Percentiles rank a stretch among this genome's conserved stretches.
These are phyloP conservation scores for Clonostachys solani DNA, from an alignment of 2,329 filamentous ascomycete genomes.

Conservation along the genomic window DNA sequence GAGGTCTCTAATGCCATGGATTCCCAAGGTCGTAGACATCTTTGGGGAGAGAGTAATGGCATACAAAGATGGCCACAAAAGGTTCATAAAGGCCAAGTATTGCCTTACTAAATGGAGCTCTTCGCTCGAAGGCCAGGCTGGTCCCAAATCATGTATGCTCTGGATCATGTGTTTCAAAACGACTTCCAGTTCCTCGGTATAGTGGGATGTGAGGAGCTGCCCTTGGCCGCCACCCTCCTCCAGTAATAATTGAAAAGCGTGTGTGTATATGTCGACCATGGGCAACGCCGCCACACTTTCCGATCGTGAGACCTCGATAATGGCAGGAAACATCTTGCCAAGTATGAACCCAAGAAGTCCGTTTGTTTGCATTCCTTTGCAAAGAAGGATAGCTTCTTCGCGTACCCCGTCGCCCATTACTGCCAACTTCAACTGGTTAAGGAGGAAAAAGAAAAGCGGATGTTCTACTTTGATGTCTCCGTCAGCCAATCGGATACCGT, in stretches of 20 bases:
- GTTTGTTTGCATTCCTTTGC: conserved; percentile 39
- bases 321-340: conserved; percentile 49
- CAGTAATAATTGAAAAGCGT: conserved; percentile 32
- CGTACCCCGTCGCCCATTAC: conserved; percentile 42
- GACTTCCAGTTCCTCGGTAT: too few species aligned
- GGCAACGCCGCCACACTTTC: conserved; percentile 32
- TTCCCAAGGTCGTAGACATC: not conserved
- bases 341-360: conserved; percentile 42
- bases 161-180: too few species aligned
- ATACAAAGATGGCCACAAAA: conserved; percentile 8
- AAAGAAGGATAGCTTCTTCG: conserved; percentile 40
- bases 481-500: conserved; percentile 49
- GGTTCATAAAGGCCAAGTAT: conserved; percentile 1
- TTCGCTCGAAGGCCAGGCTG: conserved; percentile 9
- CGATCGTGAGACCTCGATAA: conserved; percentile 31
- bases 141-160: conserved; percentile 8
- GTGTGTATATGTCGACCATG: conserved; percentile 44
- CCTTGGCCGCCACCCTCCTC: conserved; percentile 11
- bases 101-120: conserved; percentile 16
- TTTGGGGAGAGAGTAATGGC: conserved; percentile 8
- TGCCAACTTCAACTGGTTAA: conserved; percentile 52
- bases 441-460: conserved; percentile 52
- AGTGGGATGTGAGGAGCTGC: too few species aligned
- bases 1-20: not conserved
- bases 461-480: conserved; percentile 40